Percentiles rank a stretch among this genome's conserved stretches.
Conservation (phyloP, 768 basidiomycete species). For the Scleroderma bovista region DNA sequence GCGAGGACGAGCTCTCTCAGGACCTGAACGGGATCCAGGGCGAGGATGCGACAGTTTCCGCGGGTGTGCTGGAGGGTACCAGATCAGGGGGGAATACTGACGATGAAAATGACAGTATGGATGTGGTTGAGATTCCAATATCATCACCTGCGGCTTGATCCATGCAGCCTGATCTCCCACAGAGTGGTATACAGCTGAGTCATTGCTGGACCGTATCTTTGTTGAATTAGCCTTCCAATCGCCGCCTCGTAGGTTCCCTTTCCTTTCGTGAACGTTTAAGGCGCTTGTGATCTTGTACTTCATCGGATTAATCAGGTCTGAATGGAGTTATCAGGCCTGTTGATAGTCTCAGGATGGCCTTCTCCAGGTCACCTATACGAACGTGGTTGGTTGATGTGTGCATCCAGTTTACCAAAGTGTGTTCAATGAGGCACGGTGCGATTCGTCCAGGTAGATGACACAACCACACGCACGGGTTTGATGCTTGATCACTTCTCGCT, state of each 20-base stretch:
- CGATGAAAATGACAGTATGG: conserved; percentile 14
- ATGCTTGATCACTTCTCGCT: no score
- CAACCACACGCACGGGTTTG: no score
- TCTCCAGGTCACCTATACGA: no score
- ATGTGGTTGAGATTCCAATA: conserved; percentile 26
- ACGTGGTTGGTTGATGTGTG: no score
- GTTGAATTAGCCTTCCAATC: background rate
- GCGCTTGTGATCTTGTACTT: no score
- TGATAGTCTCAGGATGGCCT: no score
- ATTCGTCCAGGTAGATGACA: no score
- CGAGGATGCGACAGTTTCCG: background rate
- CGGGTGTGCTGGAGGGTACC: conserved; percentile 1
- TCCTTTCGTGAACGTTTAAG: background rate
- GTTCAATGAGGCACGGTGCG: no score
- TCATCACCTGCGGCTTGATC: conserved; percentile 12
- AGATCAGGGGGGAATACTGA: conserved; percentile 7
- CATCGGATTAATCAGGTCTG: no score
- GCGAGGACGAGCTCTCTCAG: conserved; percentile 26
- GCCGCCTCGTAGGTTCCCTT: background rate
- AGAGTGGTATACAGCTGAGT: background rate
- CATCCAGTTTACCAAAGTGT: no score
- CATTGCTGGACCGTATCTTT: background rate
- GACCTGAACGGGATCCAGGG: conserved; percentile 16
- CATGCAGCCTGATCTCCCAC: background rate
- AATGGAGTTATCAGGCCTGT: no score